Percentiles rank a stretch among this genome's conserved stretches.
These are phyloP conservation scores for Torulaspora microellipsoides DNA, from an alignment of 805 yeast species.

Conservation along the genomic window DNA sequence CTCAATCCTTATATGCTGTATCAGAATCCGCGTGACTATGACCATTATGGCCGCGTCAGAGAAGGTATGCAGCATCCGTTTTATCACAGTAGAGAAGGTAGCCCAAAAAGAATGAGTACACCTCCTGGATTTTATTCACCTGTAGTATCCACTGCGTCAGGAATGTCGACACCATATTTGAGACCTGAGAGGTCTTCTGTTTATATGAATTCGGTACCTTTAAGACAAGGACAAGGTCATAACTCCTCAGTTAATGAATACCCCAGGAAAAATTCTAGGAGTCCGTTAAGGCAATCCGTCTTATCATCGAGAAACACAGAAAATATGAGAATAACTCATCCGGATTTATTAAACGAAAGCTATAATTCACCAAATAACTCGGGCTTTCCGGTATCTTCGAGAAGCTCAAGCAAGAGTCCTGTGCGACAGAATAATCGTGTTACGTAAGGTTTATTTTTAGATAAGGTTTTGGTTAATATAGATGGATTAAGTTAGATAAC, in stretches of 20 bases:
- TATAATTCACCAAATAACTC: neutral
- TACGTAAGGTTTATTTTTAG: neutral
- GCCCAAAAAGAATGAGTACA: conserved; percentile 6
- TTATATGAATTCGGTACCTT: conserved; percentile 2
- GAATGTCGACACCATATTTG: conserved; percentile 7
- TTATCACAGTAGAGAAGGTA: conserved; percentile 3
- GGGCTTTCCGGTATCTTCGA: conserved; percentile 1
- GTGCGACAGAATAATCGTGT: neutral
- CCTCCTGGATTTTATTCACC: conserved; percentile 11
- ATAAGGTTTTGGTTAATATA: too few relatives aligned
- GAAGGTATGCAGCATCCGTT: neutral
- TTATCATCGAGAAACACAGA: conserved; percentile 1
- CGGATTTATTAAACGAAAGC: neutral
- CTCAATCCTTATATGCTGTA: conserved; percentile 5
- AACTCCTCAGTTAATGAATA: neutral
- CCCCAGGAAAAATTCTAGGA: conserved; percentile 7
- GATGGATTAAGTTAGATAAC: too few relatives aligned
- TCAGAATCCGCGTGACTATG: conserved; percentile 5
- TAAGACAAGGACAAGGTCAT: conserved; percentile 1
- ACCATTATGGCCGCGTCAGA: neutral
- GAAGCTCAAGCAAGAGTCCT: conserved; percentile 7
- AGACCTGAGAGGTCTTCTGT: conserved; percentile 3
- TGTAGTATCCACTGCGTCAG: conserved; percentile 7
- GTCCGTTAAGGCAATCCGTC: conserved; percentile 10
- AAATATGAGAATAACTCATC: neutral